Base-by-base conservation (phyloP, 31 red algal species). In the Endocladia muricata region DNA sequence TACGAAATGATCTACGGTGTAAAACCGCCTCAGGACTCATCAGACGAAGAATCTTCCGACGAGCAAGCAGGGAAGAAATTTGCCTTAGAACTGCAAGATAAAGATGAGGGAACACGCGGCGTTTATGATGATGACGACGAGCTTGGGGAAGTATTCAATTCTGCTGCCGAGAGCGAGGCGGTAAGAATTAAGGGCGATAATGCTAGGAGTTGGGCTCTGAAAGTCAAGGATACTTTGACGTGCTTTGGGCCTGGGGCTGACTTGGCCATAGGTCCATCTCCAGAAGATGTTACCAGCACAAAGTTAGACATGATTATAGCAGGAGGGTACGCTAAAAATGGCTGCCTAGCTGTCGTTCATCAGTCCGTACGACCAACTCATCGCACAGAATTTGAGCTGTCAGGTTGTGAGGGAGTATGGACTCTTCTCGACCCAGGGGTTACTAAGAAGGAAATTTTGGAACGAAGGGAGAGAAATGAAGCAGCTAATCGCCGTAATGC, bases 101-200 rank as follows among this genome's bases (percentile, higher is more conserved):
- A 85, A 61, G 81, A 87, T 51, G 81, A 93, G 43, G 83, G 89
- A 49, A 86, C 82, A 7, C 89, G 82, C 15, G 89, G 82, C 76
- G 89, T 85, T 3, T 86, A 86, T 58, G 89, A 87, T 58, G 89
- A 93, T 63, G 89, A 93, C 28, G 89, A 93, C 42, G 89, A 93
- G 52, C 70, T 93, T 7, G 82, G 83, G 4, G 77, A 56, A 68
- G 89, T 93, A 3, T 93, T 93, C 74, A 83, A 93, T 36, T 81
- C 82, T 61, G 78, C 43, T 3, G 28, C 54, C 31, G 78, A 49
- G 19, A 21, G 21, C 35, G 64, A 68, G 3, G 39, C 39, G 7
- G 43, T 25, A 31, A 37, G 75, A 66, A 39, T 28, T 21, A 55
- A 31, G 17, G 47, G 43, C 8, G 42, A 9, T 43, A 51, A 63